Percentiles rank a stretch among this genome's conserved stretches.
Conservation (phyloP, 257 asterid species). For the Galeopsis tetrahit region DNA sequence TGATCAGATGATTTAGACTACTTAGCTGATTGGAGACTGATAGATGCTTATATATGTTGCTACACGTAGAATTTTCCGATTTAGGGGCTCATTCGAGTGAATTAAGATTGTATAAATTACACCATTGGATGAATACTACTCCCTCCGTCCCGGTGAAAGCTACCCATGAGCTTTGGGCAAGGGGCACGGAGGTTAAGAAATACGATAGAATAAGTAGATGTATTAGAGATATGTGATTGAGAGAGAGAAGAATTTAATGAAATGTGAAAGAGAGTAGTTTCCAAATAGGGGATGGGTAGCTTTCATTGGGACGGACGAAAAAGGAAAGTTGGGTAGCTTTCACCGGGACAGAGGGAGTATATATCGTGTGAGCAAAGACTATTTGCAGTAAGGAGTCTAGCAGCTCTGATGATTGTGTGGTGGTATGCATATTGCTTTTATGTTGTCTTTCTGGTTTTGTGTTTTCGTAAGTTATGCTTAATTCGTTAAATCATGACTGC, state of each 20-base stretch:
- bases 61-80: not conserved
- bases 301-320: no score
- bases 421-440: not conserved
- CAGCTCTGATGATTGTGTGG: not conserved
- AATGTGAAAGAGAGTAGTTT: no score
- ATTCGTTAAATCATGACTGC: not conserved
- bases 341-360: no score
- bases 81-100: not conserved
- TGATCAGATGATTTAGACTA: not conserved
- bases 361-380: slow-evolving; percentile 6
- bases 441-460: slow-evolving; percentile 1
- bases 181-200: no score
- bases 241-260: no score
- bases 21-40: slow-evolving; percentile 9
- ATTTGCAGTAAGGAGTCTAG: not conserved
- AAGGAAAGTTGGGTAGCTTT: no score
- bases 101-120: not conserved
- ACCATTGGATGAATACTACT: slow-evolving; percentile 5
- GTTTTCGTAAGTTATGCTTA: no score
- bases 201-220: no score
- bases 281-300: no score
- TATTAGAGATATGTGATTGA: no score
- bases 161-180: no score
- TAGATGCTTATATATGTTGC: slow-evolving; percentile 1
- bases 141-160: no score